Evolutionary conservation across 139 green algal species (phyloP).

Genomic region (Chlorella ohadii): DNA sequence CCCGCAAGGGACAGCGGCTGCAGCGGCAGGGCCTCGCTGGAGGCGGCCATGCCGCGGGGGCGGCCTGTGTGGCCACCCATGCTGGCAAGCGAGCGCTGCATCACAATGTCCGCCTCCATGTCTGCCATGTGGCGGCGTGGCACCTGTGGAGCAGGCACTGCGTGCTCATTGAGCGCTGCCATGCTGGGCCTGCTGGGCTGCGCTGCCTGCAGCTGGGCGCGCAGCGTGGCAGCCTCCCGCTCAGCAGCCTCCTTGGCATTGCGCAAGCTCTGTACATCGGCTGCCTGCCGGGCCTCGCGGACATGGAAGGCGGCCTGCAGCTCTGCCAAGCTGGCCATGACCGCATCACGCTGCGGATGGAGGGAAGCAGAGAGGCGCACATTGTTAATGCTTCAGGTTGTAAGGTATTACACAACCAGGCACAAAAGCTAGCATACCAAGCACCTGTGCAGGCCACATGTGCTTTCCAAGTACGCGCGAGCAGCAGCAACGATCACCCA

Average conservation of each 20-base stretch:
- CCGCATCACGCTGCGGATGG: not conserved
- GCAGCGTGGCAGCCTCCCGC: no score
- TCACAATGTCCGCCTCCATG: constrained; percentile 5
- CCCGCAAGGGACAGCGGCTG: not conserved
- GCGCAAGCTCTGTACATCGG: no score
- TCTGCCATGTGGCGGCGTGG: not conserved
- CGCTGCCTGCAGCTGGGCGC: not conserved
- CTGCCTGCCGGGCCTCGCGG: no score
- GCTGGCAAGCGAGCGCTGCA: not conserved
- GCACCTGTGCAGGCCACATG: no score
- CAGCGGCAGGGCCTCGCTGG: not conserved
- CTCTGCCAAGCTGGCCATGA: constrained; percentile 14
- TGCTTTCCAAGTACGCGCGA: no score
- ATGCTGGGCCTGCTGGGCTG: not conserved
- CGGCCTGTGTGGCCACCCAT: not conserved
- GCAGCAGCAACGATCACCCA: no score
- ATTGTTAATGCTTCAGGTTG: no score
- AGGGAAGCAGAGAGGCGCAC: no score
- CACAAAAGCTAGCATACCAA: no score
- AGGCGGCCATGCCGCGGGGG: not conserved
- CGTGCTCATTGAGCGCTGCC: not conserved
- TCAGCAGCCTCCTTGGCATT: not conserved
- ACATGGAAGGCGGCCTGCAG: constrained; percentile 12
- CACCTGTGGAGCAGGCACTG: not conserved
- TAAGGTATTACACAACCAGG: no score